A percentile compares a stretch with the other conserved stretches of the same genome.
Evolutionary conservation across 2,329 filamentous ascomycete species (phyloP).

Genomic region (Botrytis paeoniae): DNA sequence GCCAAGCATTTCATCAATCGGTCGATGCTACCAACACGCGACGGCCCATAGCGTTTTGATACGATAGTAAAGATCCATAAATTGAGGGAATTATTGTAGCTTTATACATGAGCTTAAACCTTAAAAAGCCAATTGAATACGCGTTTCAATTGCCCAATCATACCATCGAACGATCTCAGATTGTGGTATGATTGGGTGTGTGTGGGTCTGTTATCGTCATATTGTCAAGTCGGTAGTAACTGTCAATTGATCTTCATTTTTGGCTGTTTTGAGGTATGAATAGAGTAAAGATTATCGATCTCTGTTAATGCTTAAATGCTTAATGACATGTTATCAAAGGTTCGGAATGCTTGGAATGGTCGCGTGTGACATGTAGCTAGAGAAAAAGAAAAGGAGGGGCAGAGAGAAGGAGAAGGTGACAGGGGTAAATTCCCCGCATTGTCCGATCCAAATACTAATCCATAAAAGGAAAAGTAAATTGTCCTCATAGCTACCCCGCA

Average conservation of each 20-base stretch:
- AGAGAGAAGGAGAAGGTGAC: neutral
- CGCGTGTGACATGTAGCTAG: neutral
- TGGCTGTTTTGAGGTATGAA: neutral
- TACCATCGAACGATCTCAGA: neutral
- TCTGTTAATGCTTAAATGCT: neutral
- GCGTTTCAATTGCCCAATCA: constrained; percentile 5
- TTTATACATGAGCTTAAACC: neutral
- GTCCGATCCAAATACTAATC: neutral
- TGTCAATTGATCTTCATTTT: neutral
- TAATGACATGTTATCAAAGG: neutral
- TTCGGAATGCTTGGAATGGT: neutral
- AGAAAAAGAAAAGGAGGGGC: neutral
- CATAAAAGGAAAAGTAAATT: neutral
- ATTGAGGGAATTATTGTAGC: neutral
- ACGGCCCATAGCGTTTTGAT: neutral
- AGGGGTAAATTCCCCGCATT: constrained; percentile 9
- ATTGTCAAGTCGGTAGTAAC: neutral
- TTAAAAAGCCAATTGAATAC: neutral
- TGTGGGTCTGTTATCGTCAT: neutral
- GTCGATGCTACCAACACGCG: neutral
- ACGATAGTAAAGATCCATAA: neutral
- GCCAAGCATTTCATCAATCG: neutral
- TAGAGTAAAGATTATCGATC: neutral
- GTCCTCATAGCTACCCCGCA: constrained; percentile 20
- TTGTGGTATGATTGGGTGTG: constrained; percentile 10